Percentiles rank a stretch among this genome's conserved stretches.
Conservation (phyloP, 2,329 filamentous ascomycete genomes). For the Zymoseptoria brevis region DNA sequence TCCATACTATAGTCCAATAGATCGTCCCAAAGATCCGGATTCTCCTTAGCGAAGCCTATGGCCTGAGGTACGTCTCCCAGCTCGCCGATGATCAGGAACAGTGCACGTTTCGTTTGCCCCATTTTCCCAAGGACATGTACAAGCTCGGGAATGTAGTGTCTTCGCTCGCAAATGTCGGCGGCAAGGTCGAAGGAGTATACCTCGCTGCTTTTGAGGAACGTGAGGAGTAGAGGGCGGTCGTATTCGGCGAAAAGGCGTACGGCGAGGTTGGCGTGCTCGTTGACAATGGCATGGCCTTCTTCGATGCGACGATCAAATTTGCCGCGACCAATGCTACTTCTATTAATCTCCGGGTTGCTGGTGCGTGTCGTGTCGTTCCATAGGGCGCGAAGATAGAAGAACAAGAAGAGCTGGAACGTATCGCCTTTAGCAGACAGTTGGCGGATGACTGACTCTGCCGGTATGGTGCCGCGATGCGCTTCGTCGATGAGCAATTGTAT, state of each 20-base stretch:
- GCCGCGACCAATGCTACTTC: slow-evolving; percentile 12
- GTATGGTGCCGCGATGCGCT: slow-evolving; percentile 79
- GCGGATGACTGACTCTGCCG: slow-evolving; percentile 65
- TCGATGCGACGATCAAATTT: slow-evolving; percentile 30
- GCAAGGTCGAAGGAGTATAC: slow-evolving; percentile 81
- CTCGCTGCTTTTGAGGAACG: slow-evolving; percentile 72
- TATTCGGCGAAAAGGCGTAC: slow-evolving; percentile 80
- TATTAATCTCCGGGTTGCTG: background rate
- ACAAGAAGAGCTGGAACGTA: slow-evolving; percentile 63
- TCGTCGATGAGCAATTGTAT: slow-evolving; percentile 83
- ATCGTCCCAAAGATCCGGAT: slow-evolving; percentile 90
- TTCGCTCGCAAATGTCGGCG: slow-evolving; percentile 67
- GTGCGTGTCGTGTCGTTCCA: slow-evolving; percentile 48
- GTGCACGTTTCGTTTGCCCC: slow-evolving; percentile 81
- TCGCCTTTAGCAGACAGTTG: slow-evolving; percentile 62
- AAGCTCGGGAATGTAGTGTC: slow-evolving; percentile 81
- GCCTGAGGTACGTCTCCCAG: slow-evolving; percentile 84
- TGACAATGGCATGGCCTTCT: slow-evolving; percentile 59
- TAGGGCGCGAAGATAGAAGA: slow-evolving; percentile 80
- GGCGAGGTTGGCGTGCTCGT: slow-evolving; percentile 79
- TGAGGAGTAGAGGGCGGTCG: slow-evolving; percentile 71
- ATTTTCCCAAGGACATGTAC: slow-evolving; percentile 94
- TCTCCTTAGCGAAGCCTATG: slow-evolving; percentile 88
- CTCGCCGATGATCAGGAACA: slow-evolving; percentile 91
- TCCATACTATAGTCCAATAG: slow-evolving; percentile 95